Base-by-base conservation (phyloP, 176 grass and related monocot species). In the Avena eriantha region DNA sequence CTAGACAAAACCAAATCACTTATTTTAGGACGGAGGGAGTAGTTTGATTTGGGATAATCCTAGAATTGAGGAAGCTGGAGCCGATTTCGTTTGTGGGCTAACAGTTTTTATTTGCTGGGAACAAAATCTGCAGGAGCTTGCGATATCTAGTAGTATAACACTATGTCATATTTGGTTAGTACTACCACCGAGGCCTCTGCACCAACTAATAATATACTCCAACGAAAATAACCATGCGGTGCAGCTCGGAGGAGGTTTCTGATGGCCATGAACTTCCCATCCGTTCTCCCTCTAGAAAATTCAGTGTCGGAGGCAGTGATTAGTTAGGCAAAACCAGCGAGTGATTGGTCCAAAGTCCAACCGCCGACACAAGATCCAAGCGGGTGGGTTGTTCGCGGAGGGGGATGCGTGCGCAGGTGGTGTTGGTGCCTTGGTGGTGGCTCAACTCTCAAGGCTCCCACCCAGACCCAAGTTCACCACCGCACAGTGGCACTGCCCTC, bases 311-410 rank as follows among this genome's bases (percentile, higher is more conserved):
- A 19, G 67, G 65, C 21, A 7, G 51, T 11, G 53, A 26, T 5
- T 14, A 1, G 48, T 3, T 23, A 1, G 23, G 5, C 36, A 39
- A 6, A 39, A 7, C 4, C 8, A 22, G 26, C 19, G 3, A 77
- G 10, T 34, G 51, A 54, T 11, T 24, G 18, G 33, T 35, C 43
- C 33, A 35, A 35, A 58, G 73, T 39, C 65, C 64, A 71, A 67
- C 18, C 46, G 68, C 87, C 58, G 87, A 85, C 82, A 56, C 87
- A 13, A 76, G 77, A 74, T 47, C 82, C 69, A 85, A 85, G 60
- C 55, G 34, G 46, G 18, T 21, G 69, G 75, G 68, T 55, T 10
- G 82, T 36, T 75, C 46, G 57, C 12, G 67, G 59, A 70, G 51
- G 34, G 39, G 41, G 39, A 75, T 29, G 72, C 22, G n/a, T 17